Evolutionary conservation across 2,329 filamentous ascomycete genomes (phyloP), one percentile per base, ranked within the genome.

Genomic region (Cladophialophora chaetospira): DNA sequence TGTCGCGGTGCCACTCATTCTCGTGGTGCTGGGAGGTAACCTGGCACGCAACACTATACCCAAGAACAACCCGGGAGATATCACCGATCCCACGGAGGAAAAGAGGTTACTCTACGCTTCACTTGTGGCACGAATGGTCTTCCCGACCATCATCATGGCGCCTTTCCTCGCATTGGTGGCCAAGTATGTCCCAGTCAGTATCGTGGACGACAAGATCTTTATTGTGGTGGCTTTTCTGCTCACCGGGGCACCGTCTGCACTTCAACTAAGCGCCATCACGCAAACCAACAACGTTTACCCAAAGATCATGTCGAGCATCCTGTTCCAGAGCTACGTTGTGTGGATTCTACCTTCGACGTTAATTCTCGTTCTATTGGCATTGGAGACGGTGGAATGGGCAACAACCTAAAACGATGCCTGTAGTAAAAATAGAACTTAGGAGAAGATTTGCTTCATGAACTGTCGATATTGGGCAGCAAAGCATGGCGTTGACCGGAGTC

Each of bases 261-360:
- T 99, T 63, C 94, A 99, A 75, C 78, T 99, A 69, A 93, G 94
- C 5, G 94, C 99, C 76, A 99, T 99, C 60, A 99, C 94, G 76
- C 94, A 97, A 80, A 89, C 97, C 76, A 99, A 99, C 74, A 88
- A 88, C 62, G 94, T 99, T 8, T 99, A 91, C 72, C 93, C 97
- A 79, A 85, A 88, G 15, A 91, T 94, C 46, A 97, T 99, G 92
- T 89, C 89, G 61, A 89, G 85, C 71, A 82, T 99, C 55, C 76
- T 97, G 48, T 96, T 97, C 78, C 93, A 97, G 78, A 97, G 93
- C 75, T 96, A 96, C 70, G 91, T 99, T 58, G 87, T 97, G 62
- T 96, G 91, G 90, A 97, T 99, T 65, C 81, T 99, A 48, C 94
- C 94, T 1, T 96, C 91, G 35, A 99, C 94, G 1, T 82, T 99